phyloP scores from a whole-genome alignment of 345 rosid genomes.

The Brassica juncea region DNA sequence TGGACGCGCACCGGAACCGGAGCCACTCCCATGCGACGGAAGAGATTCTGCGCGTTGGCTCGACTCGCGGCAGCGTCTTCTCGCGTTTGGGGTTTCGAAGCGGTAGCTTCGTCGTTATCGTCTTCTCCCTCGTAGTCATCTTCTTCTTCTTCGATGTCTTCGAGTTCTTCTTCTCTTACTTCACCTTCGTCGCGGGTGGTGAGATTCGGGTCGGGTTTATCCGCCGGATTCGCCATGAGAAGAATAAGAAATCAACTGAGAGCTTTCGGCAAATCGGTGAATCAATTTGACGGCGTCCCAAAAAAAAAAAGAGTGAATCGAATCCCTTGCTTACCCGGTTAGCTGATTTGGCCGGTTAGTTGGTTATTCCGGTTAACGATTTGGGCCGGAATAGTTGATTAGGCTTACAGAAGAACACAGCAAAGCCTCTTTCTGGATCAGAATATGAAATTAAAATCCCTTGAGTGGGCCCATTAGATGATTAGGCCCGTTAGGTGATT shows the following conservation, averaged over 20 bases:
- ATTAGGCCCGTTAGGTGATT: not conserved
- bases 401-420: not conserved
- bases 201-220: conserved; percentile 36
- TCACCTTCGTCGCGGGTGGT: conserved; percentile 14
- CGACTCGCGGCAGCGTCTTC: conserved; percentile 35
- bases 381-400: not conserved
- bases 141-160: conserved; percentile 27
- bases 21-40: conserved; percentile 52
- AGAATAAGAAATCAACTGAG: not conserved
- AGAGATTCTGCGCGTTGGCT: conserved; percentile 48
- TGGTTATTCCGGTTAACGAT: not conserved
- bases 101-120: conserved; percentile 32
- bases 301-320: not conserved
- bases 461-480: not conserved
- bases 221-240: conserved; percentile 43
- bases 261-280: conserved; percentile 27
- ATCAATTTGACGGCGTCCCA: conserved; percentile 31
- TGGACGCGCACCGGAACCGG: conserved; percentile 76
- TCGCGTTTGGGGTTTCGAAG: conserved; percentile 32
- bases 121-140: conserved; percentile 46
- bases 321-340: conserved; percentile 20
- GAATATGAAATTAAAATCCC: too few species aligned
- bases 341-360: not conserved
- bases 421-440: too few species aligned
- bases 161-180: conserved; percentile 24